Conservation (phyloP, 495 filamentous ascomycete genomes). For the Talaromyces proteolyticus region DNA sequence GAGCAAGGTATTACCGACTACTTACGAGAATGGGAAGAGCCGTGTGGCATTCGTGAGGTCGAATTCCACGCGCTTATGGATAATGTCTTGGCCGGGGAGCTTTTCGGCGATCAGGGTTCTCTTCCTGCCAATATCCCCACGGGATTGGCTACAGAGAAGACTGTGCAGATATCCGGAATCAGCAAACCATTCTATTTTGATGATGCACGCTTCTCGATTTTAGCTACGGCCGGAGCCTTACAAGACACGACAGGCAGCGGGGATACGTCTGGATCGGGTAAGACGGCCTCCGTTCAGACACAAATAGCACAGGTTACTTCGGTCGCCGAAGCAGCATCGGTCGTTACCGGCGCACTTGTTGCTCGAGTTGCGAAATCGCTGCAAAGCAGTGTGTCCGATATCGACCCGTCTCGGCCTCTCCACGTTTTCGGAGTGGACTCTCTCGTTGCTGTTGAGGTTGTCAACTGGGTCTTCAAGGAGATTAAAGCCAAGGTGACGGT, state of each 20-base stretch:
- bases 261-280: not conserved
- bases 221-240: constrained; percentile 6
- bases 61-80: constrained; percentile 12
- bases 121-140: constrained; percentile 6
- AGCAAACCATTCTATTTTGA: constrained; percentile 11
- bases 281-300: not conserved
- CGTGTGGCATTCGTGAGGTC: constrained; percentile 12
- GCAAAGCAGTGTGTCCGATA: constrained; percentile 2
- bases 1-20: constrained; percentile 12
- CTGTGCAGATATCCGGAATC: constrained; percentile 7
- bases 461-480: constrained; percentile 24
- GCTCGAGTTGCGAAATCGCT: constrained; percentile 13
- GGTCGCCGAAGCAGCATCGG: not conserved
- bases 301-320: not conserved
- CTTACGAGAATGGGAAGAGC: constrained; percentile 10
- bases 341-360: constrained; percentile 8
- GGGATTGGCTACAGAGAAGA: constrained; percentile 9
- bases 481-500: constrained; percentile 19
- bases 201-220: constrained; percentile 11
- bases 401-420: constrained; percentile 17
- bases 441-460: constrained; percentile 21
- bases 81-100: constrained; percentile 7
- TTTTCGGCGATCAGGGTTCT: not conserved
- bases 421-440: constrained; percentile 29
- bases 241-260: not conserved